Base-by-base conservation (phyloP, 1,284 basidiomycete genomes). In the Phellopilus nigrolimitatus region DNA sequence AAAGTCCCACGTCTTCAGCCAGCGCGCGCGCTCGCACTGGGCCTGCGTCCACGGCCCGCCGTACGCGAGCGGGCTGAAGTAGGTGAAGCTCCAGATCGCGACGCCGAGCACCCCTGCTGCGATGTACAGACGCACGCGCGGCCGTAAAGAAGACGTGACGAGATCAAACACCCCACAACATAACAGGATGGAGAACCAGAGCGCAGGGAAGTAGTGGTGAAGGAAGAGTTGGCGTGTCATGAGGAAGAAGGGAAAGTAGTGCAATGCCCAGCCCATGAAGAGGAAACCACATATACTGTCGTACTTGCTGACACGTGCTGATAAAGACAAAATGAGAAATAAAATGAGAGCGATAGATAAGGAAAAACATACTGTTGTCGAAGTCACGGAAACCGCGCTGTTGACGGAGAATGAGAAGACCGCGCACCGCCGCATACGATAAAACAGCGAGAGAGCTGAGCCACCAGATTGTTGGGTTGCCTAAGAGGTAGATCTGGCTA, bases 191-290 rank as follows among this genome's bases (percentile, higher is more conserved):
- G 91, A 84, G 64, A 95, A 98, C 68, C 97, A 99, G 12, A 99
- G 75, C 0, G 95, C 92, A 0, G 95, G 95, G 67, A 97, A 87
- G 67, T 98, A 97, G 71, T 98, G 95, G 66, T 98, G 95, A 24
- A 98, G 68, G 79, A 98, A 98, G 40, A 98, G 81, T 65, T 99
- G 95, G 21, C 95, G 90, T 45, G 80, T 72, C 95, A 98, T 98
- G 59, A 97, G 72, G 79, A 84, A 97, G 79, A 99, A 99, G 8
- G 95, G 95, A 63, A 92, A 76, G 70, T 95, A 98, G 72, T 98
- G 95, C 39, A 97, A 64, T n/a, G 74, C 75, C 92, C 95, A 98
- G 46, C 91, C 93, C n/a, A 90, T 68, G 68, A 92, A 86, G 48
- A 98, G 79, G 79, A 98, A 97, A 0, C 87, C 87, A 57, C 90